Evolutionary conservation across 1,139 yeast genomes (phyloP).

Genomic region (Protomyces inundatus): DNA sequence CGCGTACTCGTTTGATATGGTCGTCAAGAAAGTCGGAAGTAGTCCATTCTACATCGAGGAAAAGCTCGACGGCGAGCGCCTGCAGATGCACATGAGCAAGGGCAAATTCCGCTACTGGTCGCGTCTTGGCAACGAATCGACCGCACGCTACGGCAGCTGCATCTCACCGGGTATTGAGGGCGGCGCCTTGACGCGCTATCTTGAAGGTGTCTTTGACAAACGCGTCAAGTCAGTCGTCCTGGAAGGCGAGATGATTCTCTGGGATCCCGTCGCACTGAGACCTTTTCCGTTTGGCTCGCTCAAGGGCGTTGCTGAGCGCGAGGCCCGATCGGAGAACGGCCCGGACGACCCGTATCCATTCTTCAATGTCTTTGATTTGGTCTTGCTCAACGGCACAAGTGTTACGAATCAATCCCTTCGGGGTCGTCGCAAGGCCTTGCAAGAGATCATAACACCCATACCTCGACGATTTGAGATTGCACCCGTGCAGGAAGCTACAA

Average conservation of each 20-base stretch:
- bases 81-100: conserved; percentile 59
- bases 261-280: conserved; percentile 56
- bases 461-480: conserved; percentile 56
- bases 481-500: conserved; percentile 31
- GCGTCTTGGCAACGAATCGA: conserved; percentile 66
- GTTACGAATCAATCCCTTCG: conserved; percentile 52
- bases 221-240: conserved; percentile 50
- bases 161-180: conserved; percentile 39
- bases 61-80: conserved; percentile 89
- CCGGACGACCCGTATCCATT: conserved; percentile 44
- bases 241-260: conserved; percentile 94
- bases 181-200: conserved; percentile 59
- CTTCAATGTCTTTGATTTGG: conserved; percentile 63
- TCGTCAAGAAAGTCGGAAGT: conserved; percentile 30
- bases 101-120: conserved; percentile 55
- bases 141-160: conserved; percentile 65
- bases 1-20: conserved; percentile 34
- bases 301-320: conserved; percentile 59
- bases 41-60: conserved; percentile 71
- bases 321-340: conserved; percentile 30
- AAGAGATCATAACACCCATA: conserved; percentile 47
- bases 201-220: conserved; percentile 46
- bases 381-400: conserved; percentile 61
- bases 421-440: conserved; percentile 53
- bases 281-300: conserved; percentile 76